These are phyloP conservation scores for Zygosaccharomyces pseudobailii DNA, from an alignment of 1,139 yeast species.

Conservation along the genomic window DNA sequence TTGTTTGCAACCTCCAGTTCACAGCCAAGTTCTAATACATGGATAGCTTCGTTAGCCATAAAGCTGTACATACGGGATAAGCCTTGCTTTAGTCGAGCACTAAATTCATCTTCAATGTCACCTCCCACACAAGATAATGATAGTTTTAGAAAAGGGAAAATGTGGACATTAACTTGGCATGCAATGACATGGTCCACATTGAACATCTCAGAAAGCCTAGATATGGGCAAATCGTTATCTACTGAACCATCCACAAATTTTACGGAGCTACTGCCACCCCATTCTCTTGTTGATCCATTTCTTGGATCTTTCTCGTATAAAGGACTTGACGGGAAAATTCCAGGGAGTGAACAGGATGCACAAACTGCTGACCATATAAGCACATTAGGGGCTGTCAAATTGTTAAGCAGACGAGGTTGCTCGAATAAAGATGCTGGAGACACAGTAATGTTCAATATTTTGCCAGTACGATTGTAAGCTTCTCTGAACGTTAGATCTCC, in stretches of 20 bases:
- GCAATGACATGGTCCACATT: slow-evolving; percentile 96
- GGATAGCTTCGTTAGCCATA: slow-evolving; percentile 66
- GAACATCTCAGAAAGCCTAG: slow-evolving; percentile 89
- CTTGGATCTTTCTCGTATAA: slow-evolving; percentile 76
- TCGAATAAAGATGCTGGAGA: slow-evolving; percentile 81
- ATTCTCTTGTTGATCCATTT: slow-evolving; percentile 50
- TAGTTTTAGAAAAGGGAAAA: slow-evolving; percentile 73
- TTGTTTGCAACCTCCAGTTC: slow-evolving; percentile 76
- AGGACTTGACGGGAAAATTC: slow-evolving; percentile 81
- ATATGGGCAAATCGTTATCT: slow-evolving; percentile 86
- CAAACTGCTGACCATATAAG: slow-evolving; percentile 95
- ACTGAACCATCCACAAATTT: slow-evolving; percentile 95
- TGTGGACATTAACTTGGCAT: slow-evolving; percentile 95
- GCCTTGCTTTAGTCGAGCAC: slow-evolving; percentile 50
- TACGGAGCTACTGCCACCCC: slow-evolving; percentile 73
- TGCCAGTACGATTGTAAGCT: slow-evolving; percentile 83
- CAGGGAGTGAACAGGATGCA: slow-evolving; percentile 93
- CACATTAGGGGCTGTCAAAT: slow-evolving; percentile 92
- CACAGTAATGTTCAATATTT: slow-evolving; percentile 81
- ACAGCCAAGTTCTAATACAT: slow-evolving; percentile 63
- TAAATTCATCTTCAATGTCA: slow-evolving; percentile 55
- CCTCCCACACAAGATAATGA: slow-evolving; percentile 69
- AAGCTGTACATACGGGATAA: slow-evolving; percentile 57
- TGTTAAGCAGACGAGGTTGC: slow-evolving; percentile 78
- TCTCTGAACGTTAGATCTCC: slow-evolving; percentile 94